Base-by-base conservation (phyloP, 2,329 filamentous ascomycete species). In the Aureobasidium sp. region DNA sequence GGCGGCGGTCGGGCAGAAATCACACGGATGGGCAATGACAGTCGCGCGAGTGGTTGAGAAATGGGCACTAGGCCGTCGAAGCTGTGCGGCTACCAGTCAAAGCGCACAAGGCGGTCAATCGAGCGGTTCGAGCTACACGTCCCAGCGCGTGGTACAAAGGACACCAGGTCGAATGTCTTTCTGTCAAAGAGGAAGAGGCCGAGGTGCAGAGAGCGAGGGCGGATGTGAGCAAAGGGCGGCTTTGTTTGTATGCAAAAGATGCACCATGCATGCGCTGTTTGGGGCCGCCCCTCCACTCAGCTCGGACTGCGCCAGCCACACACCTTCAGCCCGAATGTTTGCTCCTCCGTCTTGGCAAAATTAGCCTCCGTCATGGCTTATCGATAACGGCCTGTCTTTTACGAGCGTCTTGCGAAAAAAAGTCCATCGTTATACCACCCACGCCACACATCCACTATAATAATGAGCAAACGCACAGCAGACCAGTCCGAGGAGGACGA, bases 401-500 rank as follows among this genome's bases (percentile, higher is more conserved):
- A 21, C 30, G 51, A 59, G 42, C 42, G 10, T 44, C 41, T 27
- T 39, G 8, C 37, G 32, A 42, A 47, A 48, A 63, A 39, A 47
- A 49, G 39, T 10, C 41, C 21, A 21, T 55, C 51, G 5, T 62
- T 62, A 45, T 59, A 21, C 21, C 21, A 21, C 48, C 60, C 66
- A 64, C 66, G 63, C 64, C 59, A 55, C 65, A 61, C 39, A 64
- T 34, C 63, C n/a, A 67, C 65, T 16, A 48, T 34, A 42, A 76
- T 61, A 61, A 87, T 87, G 84, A 79, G 82, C 47, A 87, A 87
- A 72, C 78, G 84, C 72, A 74, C 79, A 36, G 82, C 82, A 62
- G 83, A 85, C 63, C 71, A 78, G 48, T 73, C 76, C 39, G 78
- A 79, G 41, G 75, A 78, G 58, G 76, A 80, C 65, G 70, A 72